Evolutionary conservation across 306 rosid genomes (phyloP).

Genomic region (Trifolium fragiferum): DNA sequence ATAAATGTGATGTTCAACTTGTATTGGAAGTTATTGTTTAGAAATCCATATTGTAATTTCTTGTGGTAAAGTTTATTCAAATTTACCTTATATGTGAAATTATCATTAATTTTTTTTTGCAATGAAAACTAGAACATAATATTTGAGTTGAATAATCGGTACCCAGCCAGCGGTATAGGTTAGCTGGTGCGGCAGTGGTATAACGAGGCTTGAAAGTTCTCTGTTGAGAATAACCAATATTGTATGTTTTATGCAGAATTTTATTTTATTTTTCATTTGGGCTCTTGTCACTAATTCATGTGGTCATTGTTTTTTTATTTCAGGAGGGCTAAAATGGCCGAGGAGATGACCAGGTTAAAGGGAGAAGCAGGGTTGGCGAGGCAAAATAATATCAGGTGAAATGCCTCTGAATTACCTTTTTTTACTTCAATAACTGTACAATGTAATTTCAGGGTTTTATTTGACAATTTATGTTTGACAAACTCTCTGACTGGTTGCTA

Average conservation of each 20-base stretch:
- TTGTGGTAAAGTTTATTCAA: background rate
- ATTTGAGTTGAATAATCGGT: slow-evolving; percentile 17
- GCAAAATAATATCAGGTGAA: slow-evolving; percentile 46
- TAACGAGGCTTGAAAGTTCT: slow-evolving; percentile 3
- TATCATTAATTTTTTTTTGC: background rate
- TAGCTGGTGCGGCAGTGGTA: slow-evolving; percentile 15
- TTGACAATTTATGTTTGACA: slow-evolving; percentile 34
- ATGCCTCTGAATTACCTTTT: slow-evolving; percentile 7
- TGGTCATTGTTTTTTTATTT: slow-evolving; percentile 25
- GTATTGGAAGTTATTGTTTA: background rate
- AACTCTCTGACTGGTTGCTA: slow-evolving; percentile 25
- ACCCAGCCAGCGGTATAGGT: slow-evolving; percentile 18
- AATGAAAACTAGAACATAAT: background rate
- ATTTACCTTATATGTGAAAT: background rate
- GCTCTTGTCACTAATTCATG: slow-evolving; percentile 14
- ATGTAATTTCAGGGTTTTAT: slow-evolving; percentile 12
- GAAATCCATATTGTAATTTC: background rate
- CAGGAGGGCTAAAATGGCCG: slow-evolving; percentile 54
- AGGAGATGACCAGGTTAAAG: slow-evolving; percentile 51
- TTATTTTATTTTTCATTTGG: slow-evolving; percentile 7
- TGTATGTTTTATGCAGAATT: background rate
- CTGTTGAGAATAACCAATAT: slow-evolving; percentile 12
- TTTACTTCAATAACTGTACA: slow-evolving; percentile 10
- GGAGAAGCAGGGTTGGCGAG: slow-evolving; percentile 44
- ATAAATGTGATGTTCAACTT: background rate